These are phyloP conservation scores for Coemansia sp. DNA, from an alignment of 192 early-diverging fungal species.

Conservation along the genomic window DNA sequence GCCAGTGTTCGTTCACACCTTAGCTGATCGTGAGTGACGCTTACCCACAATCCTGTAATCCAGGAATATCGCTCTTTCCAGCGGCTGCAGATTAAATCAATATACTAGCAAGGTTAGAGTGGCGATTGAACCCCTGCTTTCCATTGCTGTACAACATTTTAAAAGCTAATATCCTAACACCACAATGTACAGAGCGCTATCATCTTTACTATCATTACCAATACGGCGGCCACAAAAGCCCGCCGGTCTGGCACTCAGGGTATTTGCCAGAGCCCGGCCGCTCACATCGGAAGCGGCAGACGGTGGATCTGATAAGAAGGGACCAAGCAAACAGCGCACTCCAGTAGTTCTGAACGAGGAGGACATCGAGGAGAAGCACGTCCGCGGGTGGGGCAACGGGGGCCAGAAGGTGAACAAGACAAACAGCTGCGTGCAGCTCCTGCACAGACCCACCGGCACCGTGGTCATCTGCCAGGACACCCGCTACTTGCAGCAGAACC, in stretches of 20 bases:
- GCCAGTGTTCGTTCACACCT: no score
- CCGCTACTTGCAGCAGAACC: constrained; percentile 69
- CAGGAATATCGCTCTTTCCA: no score
- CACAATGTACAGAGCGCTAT: neutral
- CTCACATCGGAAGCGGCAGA: neutral
- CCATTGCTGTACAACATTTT: no score
- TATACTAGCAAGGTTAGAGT: no score
- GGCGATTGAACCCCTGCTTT: no score
- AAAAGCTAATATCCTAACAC: no score
- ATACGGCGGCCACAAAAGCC: neutral
- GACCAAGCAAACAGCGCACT: neutral
- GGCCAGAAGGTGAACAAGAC: constrained; percentile 84
- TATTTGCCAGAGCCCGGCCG: neutral
- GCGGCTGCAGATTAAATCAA: no score
- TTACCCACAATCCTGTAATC: neutral
- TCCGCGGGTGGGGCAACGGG: constrained; percentile 77
- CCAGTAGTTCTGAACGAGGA: constrained; percentile 61
- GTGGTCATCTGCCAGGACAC: constrained; percentile 69
- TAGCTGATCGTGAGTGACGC: neutral
- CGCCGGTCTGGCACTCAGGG: neutral
- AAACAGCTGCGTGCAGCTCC: constrained; percentile 70
- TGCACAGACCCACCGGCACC: constrained; percentile 72
- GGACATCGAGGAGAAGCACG: constrained; percentile 74
- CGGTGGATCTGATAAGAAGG: neutral
- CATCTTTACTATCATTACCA: neutral